phyloP scores from a whole-genome alignment of 768 basidiomycete species.

The Kwoniella botswanensis region DNA sequence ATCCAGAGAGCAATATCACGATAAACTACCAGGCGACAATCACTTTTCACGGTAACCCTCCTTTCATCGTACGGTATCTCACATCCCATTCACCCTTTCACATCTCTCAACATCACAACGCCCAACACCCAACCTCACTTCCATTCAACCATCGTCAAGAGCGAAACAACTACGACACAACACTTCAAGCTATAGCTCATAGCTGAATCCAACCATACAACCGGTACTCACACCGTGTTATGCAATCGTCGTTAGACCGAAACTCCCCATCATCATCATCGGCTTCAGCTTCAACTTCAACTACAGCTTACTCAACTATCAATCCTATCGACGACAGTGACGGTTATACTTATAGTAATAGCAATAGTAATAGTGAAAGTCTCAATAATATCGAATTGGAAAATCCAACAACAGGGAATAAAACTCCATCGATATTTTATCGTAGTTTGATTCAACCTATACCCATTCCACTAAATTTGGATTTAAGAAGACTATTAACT shows the following conservation, averaged over 20 bases:
- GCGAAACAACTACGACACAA: background rate
- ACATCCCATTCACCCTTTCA: background rate
- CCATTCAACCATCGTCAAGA: constrained; percentile 1
- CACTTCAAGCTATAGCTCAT: background rate
- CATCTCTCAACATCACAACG: background rate
- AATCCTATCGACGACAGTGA: background rate
- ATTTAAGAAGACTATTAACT: constrained; percentile 1
- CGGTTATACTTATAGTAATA: background rate
- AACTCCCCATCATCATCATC: too few relatives aligned
- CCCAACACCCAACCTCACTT: background rate
- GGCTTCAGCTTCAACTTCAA: background rate
- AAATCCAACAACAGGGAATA: background rate
- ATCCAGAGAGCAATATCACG: background rate
- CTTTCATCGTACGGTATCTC: constrained; percentile 2
- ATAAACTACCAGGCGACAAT: background rate
- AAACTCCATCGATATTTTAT: constrained; percentile 16
- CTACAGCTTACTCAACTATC: background rate
- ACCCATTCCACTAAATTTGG: background rate
- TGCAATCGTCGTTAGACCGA: constrained; percentile 4
- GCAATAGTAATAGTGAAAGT: constrained; percentile 1
- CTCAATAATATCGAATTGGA: background rate
- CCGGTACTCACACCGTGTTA: constrained; percentile 2
- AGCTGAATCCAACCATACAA: background rate
- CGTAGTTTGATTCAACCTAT: constrained; percentile 4
- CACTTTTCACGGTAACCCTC: background rate